These are phyloP conservation scores for Leccinum broughii DNA, from an alignment of 768 basidiomycete genomes.

Conservation along the genomic window DNA sequence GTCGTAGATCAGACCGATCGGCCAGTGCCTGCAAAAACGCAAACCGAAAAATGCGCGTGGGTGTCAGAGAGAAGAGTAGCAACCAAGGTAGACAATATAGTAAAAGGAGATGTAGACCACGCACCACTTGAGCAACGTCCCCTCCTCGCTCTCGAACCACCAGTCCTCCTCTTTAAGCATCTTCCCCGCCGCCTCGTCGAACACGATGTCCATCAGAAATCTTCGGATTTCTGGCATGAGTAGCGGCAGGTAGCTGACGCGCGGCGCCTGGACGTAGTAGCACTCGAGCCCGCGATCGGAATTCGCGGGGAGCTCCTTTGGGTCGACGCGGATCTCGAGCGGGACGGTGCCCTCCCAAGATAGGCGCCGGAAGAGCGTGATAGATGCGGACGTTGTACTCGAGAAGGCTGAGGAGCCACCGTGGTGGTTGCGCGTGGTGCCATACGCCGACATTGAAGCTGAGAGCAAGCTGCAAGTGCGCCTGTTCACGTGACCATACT, in stretches of 20 bases:
- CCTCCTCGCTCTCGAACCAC: slow-evolving; percentile 96
- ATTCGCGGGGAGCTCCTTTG: slow-evolving; percentile 86
- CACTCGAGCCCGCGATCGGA: slow-evolving; percentile 87
- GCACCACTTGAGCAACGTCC: slow-evolving; percentile 84
- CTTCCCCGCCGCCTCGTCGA: slow-evolving; percentile 81
- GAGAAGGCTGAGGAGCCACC: slow-evolving; percentile 44
- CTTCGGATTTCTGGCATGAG: slow-evolving; percentile 85
- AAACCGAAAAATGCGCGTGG: slow-evolving; percentile 9
- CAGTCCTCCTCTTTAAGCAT: slow-evolving; percentile 84
- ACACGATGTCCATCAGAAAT: slow-evolving; percentile 89
- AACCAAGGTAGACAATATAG: not conserved
- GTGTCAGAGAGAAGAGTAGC: not conserved
- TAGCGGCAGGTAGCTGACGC: slow-evolving; percentile 91
- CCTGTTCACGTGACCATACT: slow-evolving; percentile 14
- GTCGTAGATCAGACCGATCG: slow-evolving; percentile 92
- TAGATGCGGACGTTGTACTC: slow-evolving; percentile 57
- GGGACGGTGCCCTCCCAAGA: slow-evolving; percentile 92
- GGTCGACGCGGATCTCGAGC: slow-evolving; percentile 84
- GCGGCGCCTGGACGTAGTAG: slow-evolving; percentile 88
- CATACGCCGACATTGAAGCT: slow-evolving; percentile 49
- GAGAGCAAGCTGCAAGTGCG: not conserved
- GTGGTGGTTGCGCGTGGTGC: slow-evolving; percentile 51
- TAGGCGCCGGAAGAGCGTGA: slow-evolving; percentile 82
- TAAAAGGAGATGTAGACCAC: slow-evolving; percentile 24
- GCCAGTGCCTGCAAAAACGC: slow-evolving; percentile 84